A percentile compares a stretch with the other conserved stretches of the same genome.
Conservation (phyloP, 2,329 filamentous ascomycete species). For the Talaromyces amestolkiae region DNA sequence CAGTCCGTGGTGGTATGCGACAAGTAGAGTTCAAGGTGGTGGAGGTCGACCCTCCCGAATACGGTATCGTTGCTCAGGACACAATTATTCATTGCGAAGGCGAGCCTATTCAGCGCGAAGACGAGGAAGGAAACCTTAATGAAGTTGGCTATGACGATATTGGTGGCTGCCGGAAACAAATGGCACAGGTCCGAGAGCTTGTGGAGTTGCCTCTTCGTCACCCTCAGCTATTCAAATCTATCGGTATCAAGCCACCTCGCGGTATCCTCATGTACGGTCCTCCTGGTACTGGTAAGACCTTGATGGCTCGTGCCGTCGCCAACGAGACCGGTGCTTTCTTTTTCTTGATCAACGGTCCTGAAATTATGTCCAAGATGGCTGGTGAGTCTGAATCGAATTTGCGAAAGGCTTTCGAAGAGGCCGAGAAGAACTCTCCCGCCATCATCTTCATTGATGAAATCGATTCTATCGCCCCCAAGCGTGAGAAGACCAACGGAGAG, state of each 20-base stretch:
- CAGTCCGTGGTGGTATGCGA: constrained; percentile 94
- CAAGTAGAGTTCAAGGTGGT: constrained; percentile 99
- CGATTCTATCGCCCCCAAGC: constrained; percentile 98
- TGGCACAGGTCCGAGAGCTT: constrained; percentile 98
- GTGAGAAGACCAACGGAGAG: constrained; percentile 93
- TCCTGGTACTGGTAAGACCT: constrained; percentile 99
- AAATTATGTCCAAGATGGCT: constrained; percentile 99
- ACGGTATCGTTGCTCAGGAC: constrained; percentile 97
- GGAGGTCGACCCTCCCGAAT: constrained; percentile 96
- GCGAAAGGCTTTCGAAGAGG: constrained; percentile 99
- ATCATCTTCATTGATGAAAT: constrained; percentile 98
- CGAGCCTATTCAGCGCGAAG: constrained; percentile 93
- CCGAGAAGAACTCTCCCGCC: constrained; percentile 92
- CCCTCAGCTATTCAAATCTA: constrained; percentile 99
- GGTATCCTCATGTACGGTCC: constrained; percentile 99
- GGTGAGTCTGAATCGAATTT: constrained; percentile 99
- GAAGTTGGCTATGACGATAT: constrained; percentile 99
- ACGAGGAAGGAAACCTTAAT: constrained; percentile 98
- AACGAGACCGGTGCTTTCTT: constrained; percentile 99
- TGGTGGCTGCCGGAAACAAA: constrained; percentile 98
- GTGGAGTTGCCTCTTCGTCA: constrained; percentile 95
- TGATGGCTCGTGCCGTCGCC: constrained; percentile 98
- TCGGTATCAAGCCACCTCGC: constrained; percentile 99
- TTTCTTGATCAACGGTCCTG: constrained; percentile 98
- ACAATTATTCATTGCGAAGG: constrained; percentile 99